Percentiles rank a stretch among this genome's conserved stretches.
phyloP scores from a whole-genome alignment of 225 moss, liverwort and hornwort species.

The Marchantia paleacea region DNA sequence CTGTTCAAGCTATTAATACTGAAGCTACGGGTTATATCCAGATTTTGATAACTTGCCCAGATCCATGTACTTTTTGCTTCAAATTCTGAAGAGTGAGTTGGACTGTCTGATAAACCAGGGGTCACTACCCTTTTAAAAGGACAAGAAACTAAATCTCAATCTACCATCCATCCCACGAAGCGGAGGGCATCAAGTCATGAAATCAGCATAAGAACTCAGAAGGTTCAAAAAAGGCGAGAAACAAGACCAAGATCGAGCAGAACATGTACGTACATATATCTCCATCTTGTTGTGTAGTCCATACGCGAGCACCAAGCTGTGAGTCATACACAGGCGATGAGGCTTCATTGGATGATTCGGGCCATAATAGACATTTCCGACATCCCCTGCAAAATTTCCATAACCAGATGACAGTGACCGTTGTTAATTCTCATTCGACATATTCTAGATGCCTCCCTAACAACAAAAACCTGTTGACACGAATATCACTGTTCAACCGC shows the following conservation, averaged over 20 bases:
- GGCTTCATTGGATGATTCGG: constrained; percentile 99
- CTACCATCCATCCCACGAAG: too few species aligned
- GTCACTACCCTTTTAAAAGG: too few species aligned
- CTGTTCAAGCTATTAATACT: too few species aligned
- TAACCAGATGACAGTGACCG: background rate
- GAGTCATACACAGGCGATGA: constrained; percentile 98
- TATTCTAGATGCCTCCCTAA: background rate
- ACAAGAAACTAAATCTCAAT: too few species aligned
- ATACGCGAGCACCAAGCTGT: constrained; percentile 95
- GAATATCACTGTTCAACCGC: too few species aligned
- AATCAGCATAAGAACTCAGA: background rate
- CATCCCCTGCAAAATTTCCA: constrained; percentile 60
- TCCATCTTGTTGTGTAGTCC: constrained; percentile 97
- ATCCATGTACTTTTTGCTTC: too few species aligned
- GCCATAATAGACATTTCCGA: constrained; percentile 96
- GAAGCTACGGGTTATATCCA: too few species aligned
- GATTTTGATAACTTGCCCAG: too few species aligned
- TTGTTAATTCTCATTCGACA: background rate
- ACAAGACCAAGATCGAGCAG: background rate
- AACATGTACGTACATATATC: constrained; percentile 65
- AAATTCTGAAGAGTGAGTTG: too few species aligned
- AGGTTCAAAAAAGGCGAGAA: background rate
- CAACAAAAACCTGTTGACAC: background rate
- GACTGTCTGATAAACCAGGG: too few species aligned
- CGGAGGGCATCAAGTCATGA: background rate